Evolutionary conservation across 2,329 filamentous ascomycete genomes (phyloP).

Genomic region (Dothistroma pini): DNA sequence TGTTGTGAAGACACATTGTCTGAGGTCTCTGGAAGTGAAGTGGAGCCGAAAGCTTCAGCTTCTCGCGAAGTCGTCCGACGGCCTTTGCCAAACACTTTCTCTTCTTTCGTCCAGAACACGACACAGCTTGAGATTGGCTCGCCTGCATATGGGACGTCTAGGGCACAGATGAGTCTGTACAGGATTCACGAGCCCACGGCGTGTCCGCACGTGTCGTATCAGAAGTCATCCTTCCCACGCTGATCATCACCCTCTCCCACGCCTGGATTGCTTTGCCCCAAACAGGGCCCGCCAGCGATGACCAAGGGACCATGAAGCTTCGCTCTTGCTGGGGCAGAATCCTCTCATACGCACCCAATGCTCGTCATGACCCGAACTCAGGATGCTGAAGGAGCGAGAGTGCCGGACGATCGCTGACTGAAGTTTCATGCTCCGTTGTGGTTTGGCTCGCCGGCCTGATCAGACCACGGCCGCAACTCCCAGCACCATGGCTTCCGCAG

Average conservation of each 20-base stretch:
- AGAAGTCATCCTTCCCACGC: neutral
- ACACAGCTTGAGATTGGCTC: too few relatives aligned
- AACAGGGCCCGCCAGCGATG: neutral
- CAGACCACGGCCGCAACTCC: neutral
- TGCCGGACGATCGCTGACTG: neutral
- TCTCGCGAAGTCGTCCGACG: neutral
- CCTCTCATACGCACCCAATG: neutral
- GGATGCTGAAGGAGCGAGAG: neutral
- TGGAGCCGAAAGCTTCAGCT: neutral
- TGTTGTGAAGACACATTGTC: neutral
- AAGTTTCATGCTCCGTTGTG: neutral
- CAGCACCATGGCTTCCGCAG: neutral
- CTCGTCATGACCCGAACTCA: neutral
- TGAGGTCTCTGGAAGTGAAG: neutral
- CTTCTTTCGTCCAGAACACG: too few relatives aligned
- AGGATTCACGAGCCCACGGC: neutral
- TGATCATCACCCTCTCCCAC: neutral
- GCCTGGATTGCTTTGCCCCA: neutral
- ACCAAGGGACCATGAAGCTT: neutral
- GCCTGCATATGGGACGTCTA: neutral
- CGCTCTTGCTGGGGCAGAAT: neutral
- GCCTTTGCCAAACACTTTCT: too few relatives aligned
- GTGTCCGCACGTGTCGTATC: neutral
- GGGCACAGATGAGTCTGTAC: neutral
- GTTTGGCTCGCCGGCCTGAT: neutral